Evolutionary conservation across 2,329 filamentous ascomycete genomes (phyloP), one percentile per base, ranked within the genome.

Genomic region (Alternaria atra): DNA sequence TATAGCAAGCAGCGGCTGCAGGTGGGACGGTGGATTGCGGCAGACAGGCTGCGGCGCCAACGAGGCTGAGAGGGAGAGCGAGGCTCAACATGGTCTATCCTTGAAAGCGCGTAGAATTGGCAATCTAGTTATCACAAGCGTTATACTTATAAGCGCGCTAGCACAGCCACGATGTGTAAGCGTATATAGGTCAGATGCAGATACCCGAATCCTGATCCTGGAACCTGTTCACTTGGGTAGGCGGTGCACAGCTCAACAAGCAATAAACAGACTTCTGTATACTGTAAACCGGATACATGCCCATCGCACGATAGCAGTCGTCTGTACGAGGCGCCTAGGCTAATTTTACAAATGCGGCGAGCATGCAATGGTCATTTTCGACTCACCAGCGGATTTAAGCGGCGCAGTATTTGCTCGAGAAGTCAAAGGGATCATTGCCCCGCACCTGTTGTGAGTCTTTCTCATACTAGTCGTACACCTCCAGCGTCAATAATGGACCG

Each of bases 91-190:
- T 47, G 44, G 17, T 47, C 12, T 29, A 23, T 27, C n/a, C 27
- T 46, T 46, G 42, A n/a, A 47, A 29, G 44, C 25, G 39, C 7
- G 39, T 8, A 17, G 39, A n/a, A 40, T 47, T 47, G 32, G 30
- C 27, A n/a, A 15, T 29, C 27, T 47, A 47, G 44, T 27, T 47
- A 30, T 47, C 29, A 32, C 25, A 47, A 15, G 15, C 25, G n/a
- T 47, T 47, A 47, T 47, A 47, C 12, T 47, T 47, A 47, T 47
- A 47, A 32, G 27, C 25, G 30, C 30, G 44, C 20, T 34, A 40
- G 39, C 44, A 47, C 44, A 47, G 30, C 44, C 17, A 47, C 44
- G 25, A 47, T 47, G 25, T 43, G 44, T 47, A 9, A 42, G 39
- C 44, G 44, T 47, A 43, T 43, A n/a, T n/a, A n/a, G 39, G 20